These are phyloP conservation scores for Diaporthe sp. DNA, from an alignment of 2,329 filamentous ascomycete species.

Conservation along the genomic window DNA sequence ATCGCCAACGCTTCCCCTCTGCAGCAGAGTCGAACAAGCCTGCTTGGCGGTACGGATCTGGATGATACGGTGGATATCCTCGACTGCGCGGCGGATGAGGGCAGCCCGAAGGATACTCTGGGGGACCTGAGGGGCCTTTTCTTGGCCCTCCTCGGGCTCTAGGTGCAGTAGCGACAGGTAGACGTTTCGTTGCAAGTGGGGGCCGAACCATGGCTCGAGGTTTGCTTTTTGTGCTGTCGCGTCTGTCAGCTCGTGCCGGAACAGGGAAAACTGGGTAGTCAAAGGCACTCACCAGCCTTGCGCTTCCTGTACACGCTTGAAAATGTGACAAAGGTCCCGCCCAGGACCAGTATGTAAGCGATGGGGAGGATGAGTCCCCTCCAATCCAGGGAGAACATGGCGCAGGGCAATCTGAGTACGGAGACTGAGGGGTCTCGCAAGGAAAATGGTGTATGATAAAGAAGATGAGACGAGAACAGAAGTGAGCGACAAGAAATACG, in stretches of 20 bases:
- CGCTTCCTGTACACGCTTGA: constrained; percentile 93
- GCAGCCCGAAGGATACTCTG: constrained; percentile 90
- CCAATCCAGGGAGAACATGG: constrained; percentile 78
- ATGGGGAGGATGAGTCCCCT: constrained; percentile 87
- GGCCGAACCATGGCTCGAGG: constrained; percentile 93
- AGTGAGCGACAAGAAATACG: constrained; percentile 15
- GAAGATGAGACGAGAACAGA: not conserved
- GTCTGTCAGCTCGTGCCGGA: not conserved
- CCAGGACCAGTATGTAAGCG: constrained; percentile 88
- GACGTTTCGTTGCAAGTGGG: constrained; percentile 92
- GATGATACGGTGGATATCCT: constrained; percentile 93
- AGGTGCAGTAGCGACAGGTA: constrained; percentile 94
- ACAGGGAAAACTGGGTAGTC: not conserved
- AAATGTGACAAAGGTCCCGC: constrained; percentile 91
- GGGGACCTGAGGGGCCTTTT: constrained; percentile 79
- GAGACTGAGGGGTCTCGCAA: not conserved
- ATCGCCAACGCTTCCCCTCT: constrained; percentile 93
- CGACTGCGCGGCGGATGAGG: constrained; percentile 87
- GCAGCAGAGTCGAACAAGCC: constrained; percentile 84
- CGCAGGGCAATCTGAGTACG: constrained; percentile 29
- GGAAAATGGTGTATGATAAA: not conserved
- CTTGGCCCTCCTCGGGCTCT: constrained; percentile 70
- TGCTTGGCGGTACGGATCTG: constrained; percentile 90
- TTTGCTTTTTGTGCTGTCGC: constrained; percentile 80
- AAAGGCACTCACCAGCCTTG: constrained; percentile 76